Evolutionary conservation across 805 yeast species (phyloP), one percentile per base, ranked within the genome.

Genomic region (Kuraishia piskuri): DNA sequence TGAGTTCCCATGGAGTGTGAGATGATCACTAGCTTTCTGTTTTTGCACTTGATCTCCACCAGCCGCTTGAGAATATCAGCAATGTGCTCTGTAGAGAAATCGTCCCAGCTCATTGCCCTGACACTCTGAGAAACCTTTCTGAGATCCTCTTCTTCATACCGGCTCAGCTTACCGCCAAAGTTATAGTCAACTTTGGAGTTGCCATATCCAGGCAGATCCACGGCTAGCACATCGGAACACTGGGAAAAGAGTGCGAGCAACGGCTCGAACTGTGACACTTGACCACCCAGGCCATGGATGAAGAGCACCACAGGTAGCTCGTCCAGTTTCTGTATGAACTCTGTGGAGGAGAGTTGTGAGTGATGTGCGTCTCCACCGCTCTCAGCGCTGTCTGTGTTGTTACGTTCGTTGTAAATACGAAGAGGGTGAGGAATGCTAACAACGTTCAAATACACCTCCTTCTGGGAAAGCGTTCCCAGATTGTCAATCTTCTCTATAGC

Each of bases 181-280:
- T 56, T 50, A 9, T 56, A 21, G 5, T 58, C 8, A 31, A 58
- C 61, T 63, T 71, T 61, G 58, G 80, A 56, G 57, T 78, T 75
- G 2, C 98, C 98, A 66, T 89, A 89, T 0, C 97, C 98, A 1
- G 97, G 97, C 51, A 90, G 70, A 64, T 91, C 98, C 17, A 91
- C 59, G 0, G 91, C 80, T 46, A 87, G 62, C 20, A 90, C 77
- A 53, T 81, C 84, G 56, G 82, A 78, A 56, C 83, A 78, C 58
- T 79, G 82, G 36, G 85, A 70, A 58, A 88, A 79, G 51, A 80
- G 72, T 7, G 63, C 53, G 64, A 88, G 68, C 44, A 88, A 69
- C 1, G 85, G 83, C 61, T 88, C 94, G 65, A 91, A 91, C 65
- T 90, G 97, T 22, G 89, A 80, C 63, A 88, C 72, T 60, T 84